Evolutionary conservation across 2,329 filamentous ascomycete genomes (phyloP).

Genomic region (Xenosphaeropsis pyriputrescens): DNA sequence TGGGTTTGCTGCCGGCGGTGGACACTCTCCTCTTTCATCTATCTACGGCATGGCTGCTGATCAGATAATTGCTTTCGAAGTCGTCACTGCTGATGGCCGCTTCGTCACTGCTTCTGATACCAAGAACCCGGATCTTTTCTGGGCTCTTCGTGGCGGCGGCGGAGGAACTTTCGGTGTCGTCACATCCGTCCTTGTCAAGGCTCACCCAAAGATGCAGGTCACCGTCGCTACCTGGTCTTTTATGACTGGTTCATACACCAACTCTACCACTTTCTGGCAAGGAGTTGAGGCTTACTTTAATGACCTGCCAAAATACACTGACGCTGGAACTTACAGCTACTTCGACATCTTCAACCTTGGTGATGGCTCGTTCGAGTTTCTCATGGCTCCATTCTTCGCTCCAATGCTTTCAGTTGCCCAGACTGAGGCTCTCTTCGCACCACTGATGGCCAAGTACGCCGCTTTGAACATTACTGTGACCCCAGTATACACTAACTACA

Average conservation of each 20-base stretch:
- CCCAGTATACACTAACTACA: conserved; percentile 8
- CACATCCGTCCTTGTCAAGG: conserved; percentile 35
- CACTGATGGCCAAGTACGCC: conserved; percentile 26
- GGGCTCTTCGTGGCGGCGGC: conserved; percentile 46
- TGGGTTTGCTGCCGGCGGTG: conserved; percentile 45
- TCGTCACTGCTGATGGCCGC: conserved; percentile 34
- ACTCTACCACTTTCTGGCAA: conserved; percentile 29
- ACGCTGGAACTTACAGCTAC: not conserved
- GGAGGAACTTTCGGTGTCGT: conserved; percentile 42
- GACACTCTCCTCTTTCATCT: conserved; percentile 36
- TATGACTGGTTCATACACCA: conserved; percentile 14
- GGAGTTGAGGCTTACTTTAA: conserved; percentile 27
- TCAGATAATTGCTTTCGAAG: conserved; percentile 38
- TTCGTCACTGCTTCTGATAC: conserved; percentile 29
- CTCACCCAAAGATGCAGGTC: conserved; percentile 27
- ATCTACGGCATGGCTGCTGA: conserved; percentile 44
- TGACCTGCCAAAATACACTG: conserved; percentile 21
- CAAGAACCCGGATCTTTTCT: conserved; percentile 42
- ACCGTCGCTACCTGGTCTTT: conserved; percentile 30
- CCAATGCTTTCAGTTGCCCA: conserved; percentile 26
- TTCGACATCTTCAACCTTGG: conserved; percentile 18
- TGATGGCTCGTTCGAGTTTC: conserved; percentile 20
- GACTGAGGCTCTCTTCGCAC: conserved; percentile 27
- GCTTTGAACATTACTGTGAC: conserved; percentile 19
- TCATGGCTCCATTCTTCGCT: conserved; percentile 29